Conservation (phyloP, 1,284 basidiomycete species). For the Apiotrichum siamense region DNA sequence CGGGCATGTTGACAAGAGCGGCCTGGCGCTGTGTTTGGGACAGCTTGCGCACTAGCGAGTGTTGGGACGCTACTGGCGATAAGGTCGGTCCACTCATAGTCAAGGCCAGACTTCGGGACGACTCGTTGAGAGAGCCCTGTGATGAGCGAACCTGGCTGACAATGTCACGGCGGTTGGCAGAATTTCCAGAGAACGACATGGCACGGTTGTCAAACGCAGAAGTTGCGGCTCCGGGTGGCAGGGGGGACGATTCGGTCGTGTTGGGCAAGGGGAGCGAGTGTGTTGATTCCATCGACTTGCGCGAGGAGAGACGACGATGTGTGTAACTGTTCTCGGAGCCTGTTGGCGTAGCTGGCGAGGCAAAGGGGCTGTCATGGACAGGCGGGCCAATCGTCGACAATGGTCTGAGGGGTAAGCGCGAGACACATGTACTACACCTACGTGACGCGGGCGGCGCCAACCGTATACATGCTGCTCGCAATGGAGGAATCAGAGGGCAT, state of each 20-base stretch:
- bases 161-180: conserved; percentile 29
- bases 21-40: conserved; percentile 25
- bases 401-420: conserved; percentile 19
- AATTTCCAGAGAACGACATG: conserved; percentile 44
- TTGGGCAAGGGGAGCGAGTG: conserved; percentile 31
- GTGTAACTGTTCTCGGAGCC: conserved; percentile 36
- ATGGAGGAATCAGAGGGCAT: conserved; percentile 44
- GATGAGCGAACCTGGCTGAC: conserved; percentile 32
- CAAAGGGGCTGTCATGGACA: conserved; percentile 19
- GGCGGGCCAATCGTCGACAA: conserved; percentile 34
- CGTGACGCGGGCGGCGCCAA: conserved; percentile 9
- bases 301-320: conserved; percentile 23
- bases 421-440: conserved; percentile 16
- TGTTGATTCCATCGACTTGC: conserved; percentile 44
- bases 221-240: conserved; percentile 32
- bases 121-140: conserved; percentile 23
- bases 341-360: conserved; percentile 37
- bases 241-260: conserved; percentile 16
- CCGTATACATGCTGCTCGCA: conserved; percentile 37
- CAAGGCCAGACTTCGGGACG: conserved; percentile 1
- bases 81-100: conserved; percentile 8
- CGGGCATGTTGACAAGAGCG: conserved; percentile 54
- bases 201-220: conserved; percentile 34
- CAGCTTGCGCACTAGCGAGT: conserved; percentile 28
- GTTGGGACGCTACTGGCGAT: conserved; percentile 34